These are phyloP conservation scores for Chimonanthus praecox DNA, from an alignment of 164 flowering plant genomes.

Conservation along the genomic window DNA sequence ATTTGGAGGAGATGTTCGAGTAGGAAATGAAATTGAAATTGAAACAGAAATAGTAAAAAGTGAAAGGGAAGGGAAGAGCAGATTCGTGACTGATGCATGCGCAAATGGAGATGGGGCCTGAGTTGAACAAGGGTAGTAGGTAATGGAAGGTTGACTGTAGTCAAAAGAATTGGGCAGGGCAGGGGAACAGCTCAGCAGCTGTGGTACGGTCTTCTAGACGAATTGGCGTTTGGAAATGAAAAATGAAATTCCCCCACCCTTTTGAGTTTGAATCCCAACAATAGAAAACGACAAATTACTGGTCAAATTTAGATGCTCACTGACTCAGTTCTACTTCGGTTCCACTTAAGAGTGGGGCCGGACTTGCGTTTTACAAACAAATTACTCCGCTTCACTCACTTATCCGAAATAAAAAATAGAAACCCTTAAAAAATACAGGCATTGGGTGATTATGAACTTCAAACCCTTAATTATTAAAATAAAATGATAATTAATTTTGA, in stretches of 20 bases:
- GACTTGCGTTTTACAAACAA: background rate
- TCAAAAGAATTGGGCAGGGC: background rate
- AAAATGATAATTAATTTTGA: too few relatives aligned
- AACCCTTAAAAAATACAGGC: too few relatives aligned
- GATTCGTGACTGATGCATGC: background rate
- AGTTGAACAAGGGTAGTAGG: background rate
- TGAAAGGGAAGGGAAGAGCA: too few relatives aligned
- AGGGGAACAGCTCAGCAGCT: slow-evolving; percentile 1
- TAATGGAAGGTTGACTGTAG: background rate
- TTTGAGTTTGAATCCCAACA: background rate
- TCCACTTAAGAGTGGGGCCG: background rate
- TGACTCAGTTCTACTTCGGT: background rate
- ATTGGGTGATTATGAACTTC: too few relatives aligned
- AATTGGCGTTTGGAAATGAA: background rate
- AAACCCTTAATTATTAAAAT: too few relatives aligned
- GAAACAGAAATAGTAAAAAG: too few relatives aligned
- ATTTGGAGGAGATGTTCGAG: too few relatives aligned
- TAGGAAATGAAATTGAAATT: too few relatives aligned
- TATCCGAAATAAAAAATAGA: background rate
- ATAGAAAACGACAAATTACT: background rate
- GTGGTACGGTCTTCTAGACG: slow-evolving; percentile 1
- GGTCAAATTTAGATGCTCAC: slow-evolving; percentile 2
- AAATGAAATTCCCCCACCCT: background rate
- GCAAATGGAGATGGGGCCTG: background rate
- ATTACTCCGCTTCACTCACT: background rate